Evolutionary conservation across 768 basidiomycete species (phyloP).

Genomic region (Leccinum barrowsii): DNA sequence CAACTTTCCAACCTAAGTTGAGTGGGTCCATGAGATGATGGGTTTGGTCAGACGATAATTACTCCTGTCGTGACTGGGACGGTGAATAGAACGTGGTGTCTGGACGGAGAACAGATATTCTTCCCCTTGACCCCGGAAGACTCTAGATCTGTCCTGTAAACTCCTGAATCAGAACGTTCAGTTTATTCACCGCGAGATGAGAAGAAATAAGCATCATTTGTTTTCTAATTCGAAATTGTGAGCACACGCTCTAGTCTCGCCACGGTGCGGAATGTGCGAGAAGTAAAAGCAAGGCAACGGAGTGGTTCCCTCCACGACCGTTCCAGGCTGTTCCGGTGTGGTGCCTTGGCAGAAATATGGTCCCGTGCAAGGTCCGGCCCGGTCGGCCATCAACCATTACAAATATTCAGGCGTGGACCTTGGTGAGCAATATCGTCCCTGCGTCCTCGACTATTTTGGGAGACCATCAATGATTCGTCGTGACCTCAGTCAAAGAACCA

Average conservation of each 20-base stretch:
- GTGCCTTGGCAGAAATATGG: not conserved
- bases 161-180: not conserved
- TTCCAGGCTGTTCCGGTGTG: not conserved
- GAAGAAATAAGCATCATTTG: not conserved
- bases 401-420: constrained; percentile 3
- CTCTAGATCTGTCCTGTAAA: not conserved
- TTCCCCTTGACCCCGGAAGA: not conserved
- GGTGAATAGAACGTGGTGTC: not conserved
- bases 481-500: not conserved
- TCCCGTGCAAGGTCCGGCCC: not conserved
- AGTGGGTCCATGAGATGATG: not conserved
- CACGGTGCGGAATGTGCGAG: not conserved
- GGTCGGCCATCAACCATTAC: not conserved
- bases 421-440: constrained; percentile 5
- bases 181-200: not conserved
- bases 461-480: not conserved
- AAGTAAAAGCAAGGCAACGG: not conserved
- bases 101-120: not conserved
- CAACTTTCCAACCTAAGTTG: not conserved
- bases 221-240: not conserved
- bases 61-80: not conserved
- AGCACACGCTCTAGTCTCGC: not conserved
- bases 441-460: not conserved
- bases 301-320: not conserved
- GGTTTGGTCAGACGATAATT: not conserved